phyloP scores from a whole-genome alignment of 768 basidiomycete genomes.

The Calocybe indica region DNA sequence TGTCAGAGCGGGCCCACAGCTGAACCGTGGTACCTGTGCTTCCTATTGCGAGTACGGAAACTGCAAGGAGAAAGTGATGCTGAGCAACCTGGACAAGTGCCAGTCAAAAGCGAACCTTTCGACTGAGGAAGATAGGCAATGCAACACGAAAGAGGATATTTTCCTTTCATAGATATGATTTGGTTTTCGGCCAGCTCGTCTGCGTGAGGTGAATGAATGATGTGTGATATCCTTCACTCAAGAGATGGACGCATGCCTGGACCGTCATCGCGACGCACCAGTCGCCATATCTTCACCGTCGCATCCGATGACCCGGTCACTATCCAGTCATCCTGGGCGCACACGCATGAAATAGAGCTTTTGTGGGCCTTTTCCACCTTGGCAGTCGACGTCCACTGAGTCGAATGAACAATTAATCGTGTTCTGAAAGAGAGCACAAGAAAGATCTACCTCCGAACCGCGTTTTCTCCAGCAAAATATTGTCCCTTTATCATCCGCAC shows the following conservation, averaged over 20 bases:
- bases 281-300: constrained; percentile 67
- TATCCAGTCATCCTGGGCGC: constrained; percentile 39
- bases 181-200: constrained; percentile 44
- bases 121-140: constrained; percentile 61
- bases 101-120: constrained; percentile 39
- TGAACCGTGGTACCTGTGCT: constrained; percentile 79
- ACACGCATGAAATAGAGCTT: constrained; percentile 66
- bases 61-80: constrained; percentile 21
- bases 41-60: constrained; percentile 70
- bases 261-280: constrained; percentile 23
- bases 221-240: neutral
- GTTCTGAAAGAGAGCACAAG: constrained; percentile 11
- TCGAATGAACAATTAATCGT: constrained; percentile 11
- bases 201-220: constrained; percentile 11
- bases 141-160: constrained; percentile 70
- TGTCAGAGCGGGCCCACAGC: constrained; percentile 67
- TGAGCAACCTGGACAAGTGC: neutral
- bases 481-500: constrained; percentile 72
- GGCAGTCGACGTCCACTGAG: constrained; percentile 51
- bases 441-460: constrained; percentile 33
- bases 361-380: constrained; percentile 52
- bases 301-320: constrained; percentile 85
- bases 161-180: constrained; percentile 55
- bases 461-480: constrained; percentile 56
- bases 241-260: constrained; percentile 18